These are phyloP conservation scores for Fusarium buharicum DNA, from an alignment of 2,329 filamentous ascomycete species.

Conservation along the genomic window DNA sequence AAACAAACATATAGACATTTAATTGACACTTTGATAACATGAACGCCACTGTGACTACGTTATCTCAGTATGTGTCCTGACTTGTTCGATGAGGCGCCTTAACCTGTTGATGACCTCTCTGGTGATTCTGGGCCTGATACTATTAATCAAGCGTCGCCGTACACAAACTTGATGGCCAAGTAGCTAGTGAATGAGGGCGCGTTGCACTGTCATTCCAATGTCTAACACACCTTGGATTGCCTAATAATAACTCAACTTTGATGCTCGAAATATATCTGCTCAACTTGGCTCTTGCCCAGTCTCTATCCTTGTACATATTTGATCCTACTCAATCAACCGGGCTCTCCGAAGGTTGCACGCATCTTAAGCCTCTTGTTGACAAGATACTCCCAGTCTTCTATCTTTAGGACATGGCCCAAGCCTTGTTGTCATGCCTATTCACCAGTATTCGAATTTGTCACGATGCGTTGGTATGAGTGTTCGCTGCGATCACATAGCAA, in stretches of 20 bases:
- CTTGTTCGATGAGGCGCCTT: neutral
- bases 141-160: neutral
- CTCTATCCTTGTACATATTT: neutral
- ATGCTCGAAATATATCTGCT: neutral
- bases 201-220: slow-evolving; percentile 19
- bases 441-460: neutral
- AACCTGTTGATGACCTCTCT: neutral
- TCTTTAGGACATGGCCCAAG: neutral
- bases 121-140: neutral
- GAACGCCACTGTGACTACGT: neutral
- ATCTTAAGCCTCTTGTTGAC: neutral
- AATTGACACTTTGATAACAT: slow-evolving; percentile 21
- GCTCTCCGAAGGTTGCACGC: slow-evolving; percentile 4
- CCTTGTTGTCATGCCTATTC: neutral
- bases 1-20: slow-evolving; percentile 29
- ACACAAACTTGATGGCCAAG: slow-evolving; percentile 7
- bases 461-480: neutral
- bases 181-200: slow-evolving; percentile 5
- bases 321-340: neutral
- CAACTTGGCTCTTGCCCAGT: neutral
- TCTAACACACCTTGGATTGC: slow-evolving; percentile 1
- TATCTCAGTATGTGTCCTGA: too few relatives aligned
- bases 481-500: slow-evolving; percentile 2
- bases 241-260: slow-evolving; percentile 2
- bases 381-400: neutral